Evolutionary conservation across 2,329 filamentous ascomycete species (phyloP).

Genomic region (Rutstroemia sp.): DNA sequence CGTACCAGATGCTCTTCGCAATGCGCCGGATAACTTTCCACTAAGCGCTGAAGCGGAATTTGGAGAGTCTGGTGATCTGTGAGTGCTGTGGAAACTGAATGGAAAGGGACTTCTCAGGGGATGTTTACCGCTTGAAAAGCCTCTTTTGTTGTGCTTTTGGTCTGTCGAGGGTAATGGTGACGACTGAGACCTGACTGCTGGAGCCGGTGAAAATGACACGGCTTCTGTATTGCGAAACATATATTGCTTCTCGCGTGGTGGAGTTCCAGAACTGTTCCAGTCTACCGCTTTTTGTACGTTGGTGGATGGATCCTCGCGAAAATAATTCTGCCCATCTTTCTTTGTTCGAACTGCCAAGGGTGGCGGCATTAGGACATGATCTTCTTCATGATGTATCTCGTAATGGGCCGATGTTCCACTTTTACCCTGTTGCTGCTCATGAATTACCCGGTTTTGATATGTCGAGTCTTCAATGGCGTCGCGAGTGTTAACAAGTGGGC

Average conservation of each 20-base stretch:
- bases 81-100: constrained; percentile 1
- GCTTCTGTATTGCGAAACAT: neutral
- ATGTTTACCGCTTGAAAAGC: constrained; percentile 13
- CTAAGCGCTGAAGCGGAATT: neutral
- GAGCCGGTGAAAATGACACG: neutral
- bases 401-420: neutral
- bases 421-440: neutral
- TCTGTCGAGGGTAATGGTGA: neutral
- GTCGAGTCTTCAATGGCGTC: constrained; percentile 5
- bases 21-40: constrained; percentile 10
- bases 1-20: constrained; percentile 11
- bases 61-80: constrained; percentile 1
- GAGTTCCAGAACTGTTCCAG: neutral
- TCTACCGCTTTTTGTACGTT: neutral
- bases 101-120: constrained; percentile 18
- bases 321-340: neutral
- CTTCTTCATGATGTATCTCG: neutral
- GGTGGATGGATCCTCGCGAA: neutral
- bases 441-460: constrained; percentile 3
- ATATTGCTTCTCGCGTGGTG: neutral
- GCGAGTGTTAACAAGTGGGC: neutral
- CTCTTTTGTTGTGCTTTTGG: neutral
- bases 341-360: neutral
- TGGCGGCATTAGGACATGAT: neutral
- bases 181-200: neutral